Evolutionary conservation across 2,329 filamentous ascomycete species (phyloP), one percentile per base, ranked within the genome.

Genomic region (Fusarium begoniae): DNA sequence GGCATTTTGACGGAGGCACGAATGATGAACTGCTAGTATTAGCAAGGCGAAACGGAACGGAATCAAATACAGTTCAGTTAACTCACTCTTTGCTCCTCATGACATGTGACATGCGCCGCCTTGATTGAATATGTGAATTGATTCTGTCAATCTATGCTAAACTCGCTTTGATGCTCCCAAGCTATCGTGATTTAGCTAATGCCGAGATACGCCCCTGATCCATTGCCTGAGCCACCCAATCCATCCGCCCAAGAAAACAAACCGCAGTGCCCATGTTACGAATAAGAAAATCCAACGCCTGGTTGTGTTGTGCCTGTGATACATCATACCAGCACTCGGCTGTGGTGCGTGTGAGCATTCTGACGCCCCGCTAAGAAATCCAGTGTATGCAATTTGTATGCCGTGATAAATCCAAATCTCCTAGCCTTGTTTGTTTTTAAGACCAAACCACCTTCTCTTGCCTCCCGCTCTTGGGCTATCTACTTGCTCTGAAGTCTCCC

Each of bases 401-500:
- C 72, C 62, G 35, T 64, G 44, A 61, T 69, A 45, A 73, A 66
- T 56, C 71, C 66, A 74, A 55, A 66, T 72, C 30, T 63, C 64
- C 75, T 80, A 80, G 58, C 68, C 74, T 58, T 77, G 73, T 51
- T 75, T 80, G 51, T 75, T 78, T 54, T 74, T 80, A 28, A 78
- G 72, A 37, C 80, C 76, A 62, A 84, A 83, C 82, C 82, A 84
- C 66, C 83, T 84, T 45, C 81, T 79, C 45, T 82, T 76, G 14
- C 57, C 61, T 5, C 81, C 82, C 14, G 69, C 77, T 15, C 72
- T 63, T 9, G 77, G 74, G 55, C 74, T 78, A 20, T 57, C 72
- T 26, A 24, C 57, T 26, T 54, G 70, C 22, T 78, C 75, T 14
- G 69, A 70, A 20, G 73, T 63, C 3, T 58, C 62, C 13, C 63